phyloP scores from a whole-genome alignment of 495 filamentous ascomycete genomes.

The Aspergillus ostianus region DNA sequence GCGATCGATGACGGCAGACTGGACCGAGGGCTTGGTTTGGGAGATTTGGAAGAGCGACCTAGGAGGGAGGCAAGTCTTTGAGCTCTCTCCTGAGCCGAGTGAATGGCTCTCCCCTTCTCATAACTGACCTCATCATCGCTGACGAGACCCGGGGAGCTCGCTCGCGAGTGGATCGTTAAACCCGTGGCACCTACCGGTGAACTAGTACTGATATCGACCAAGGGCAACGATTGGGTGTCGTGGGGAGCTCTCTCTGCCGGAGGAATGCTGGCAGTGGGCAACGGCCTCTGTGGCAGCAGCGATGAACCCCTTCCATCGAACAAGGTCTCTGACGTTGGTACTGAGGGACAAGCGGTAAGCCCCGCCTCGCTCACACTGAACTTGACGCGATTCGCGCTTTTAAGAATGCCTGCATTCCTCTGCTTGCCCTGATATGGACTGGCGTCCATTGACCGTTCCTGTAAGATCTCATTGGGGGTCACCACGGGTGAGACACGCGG shows the following conservation, averaged over 20 bases:
- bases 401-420: slow-evolving; percentile 46
- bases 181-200: slow-evolving; percentile 34
- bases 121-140: slow-evolving; percentile 36
- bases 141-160: slow-evolving; percentile 26
- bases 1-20: slow-evolving; percentile 32
- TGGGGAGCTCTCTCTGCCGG: slow-evolving; percentile 26
- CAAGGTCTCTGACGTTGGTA: slow-evolving; percentile 31
- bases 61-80: slow-evolving; percentile 38
- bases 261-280: slow-evolving; percentile 45
- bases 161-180: slow-evolving; percentile 30
- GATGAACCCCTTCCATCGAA: slow-evolving; percentile 30
- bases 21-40: slow-evolving; percentile 26
- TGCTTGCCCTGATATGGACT: slow-evolving; percentile 31
- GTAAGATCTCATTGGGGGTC: slow-evolving; percentile 25
- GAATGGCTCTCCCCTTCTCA: slow-evolving; percentile 40
- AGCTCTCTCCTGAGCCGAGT: slow-evolving; percentile 34
- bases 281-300: slow-evolving; percentile 39
- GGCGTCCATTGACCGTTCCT: slow-evolving; percentile 19
- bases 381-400: slow-evolving; percentile 39
- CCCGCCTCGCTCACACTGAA: slow-evolving; percentile 31
- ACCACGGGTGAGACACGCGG: slow-evolving; percentile 27
- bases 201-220: slow-evolving; percentile 30
- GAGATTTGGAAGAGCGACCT: slow-evolving; percentile 33
- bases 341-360: slow-evolving; percentile 17
- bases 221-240: slow-evolving; percentile 25